Conservation (phyloP, 495 filamentous ascomycete species). For the Lasiosphaeria ovina region DNA sequence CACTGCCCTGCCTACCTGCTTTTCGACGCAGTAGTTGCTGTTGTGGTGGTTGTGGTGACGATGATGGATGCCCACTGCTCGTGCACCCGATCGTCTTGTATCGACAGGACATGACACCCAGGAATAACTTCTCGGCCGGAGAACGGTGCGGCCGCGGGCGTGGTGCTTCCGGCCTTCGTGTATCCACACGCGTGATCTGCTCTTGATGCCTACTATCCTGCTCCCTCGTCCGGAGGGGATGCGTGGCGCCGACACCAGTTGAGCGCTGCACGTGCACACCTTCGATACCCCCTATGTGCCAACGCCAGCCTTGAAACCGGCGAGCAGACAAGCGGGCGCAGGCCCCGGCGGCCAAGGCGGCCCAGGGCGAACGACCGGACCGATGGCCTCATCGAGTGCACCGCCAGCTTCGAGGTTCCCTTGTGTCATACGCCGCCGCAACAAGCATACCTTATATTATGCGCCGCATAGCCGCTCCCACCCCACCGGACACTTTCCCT, state of each 20-base stretch:
- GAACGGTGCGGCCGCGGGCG: slow-evolving; percentile 5
- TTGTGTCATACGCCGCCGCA: slow-evolving; percentile 4
- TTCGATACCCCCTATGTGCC: slow-evolving; percentile 20
- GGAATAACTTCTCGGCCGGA: slow-evolving; percentile 1
- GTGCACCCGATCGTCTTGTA: too few species aligned
- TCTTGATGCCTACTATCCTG: not conserved
- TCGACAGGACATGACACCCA: not conserved
- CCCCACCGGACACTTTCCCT: slow-evolving; percentile 14
- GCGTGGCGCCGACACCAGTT: not conserved
- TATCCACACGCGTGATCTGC: slow-evolving; percentile 22
- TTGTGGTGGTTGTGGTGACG: too few species aligned
- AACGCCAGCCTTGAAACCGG: slow-evolving; percentile 23
- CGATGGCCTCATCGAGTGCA: not conserved
- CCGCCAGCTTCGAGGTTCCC: not conserved
- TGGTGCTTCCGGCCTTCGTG: slow-evolving; percentile 13
- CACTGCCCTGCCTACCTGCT: too few species aligned
- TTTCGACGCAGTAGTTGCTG: too few species aligned
- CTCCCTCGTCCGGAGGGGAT: not conserved
- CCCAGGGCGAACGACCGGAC: slow-evolving; percentile 9
- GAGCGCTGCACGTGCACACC: not conserved
- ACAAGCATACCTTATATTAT: slow-evolving; percentile 24
- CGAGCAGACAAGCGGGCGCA: slow-evolving; percentile 10
- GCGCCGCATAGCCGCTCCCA: slow-evolving; percentile 23
- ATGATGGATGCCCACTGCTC: too few species aligned
- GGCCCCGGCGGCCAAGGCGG: slow-evolving; percentile 7